Evolutionary conservation across 2,329 filamentous ascomycete genomes (phyloP), one percentile per base, ranked within the genome.

Genomic region (Septoria petroselini): DNA sequence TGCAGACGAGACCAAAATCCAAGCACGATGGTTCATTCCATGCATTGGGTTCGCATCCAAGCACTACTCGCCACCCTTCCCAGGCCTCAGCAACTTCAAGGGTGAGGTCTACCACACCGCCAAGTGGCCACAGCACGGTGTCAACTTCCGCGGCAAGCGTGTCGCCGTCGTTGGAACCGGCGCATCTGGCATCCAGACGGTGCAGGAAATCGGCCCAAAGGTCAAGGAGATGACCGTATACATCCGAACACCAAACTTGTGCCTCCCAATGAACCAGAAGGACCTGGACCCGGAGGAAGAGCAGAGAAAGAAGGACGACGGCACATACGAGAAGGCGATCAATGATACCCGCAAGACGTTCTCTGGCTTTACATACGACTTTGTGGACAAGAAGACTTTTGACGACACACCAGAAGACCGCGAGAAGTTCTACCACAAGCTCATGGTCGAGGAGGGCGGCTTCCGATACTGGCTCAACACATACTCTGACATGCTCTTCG

Each of bases 81-180:
- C 74, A 3, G 81, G 81, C 11, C 73, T 83, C 56, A 73, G 79
- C 21, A 76, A 73, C 39, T 85, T 83, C 71, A 73, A 79, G 48
- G 83, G 83, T 12, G 65, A 74, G 12, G 71, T 82, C 3, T 77
- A 15, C 58, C 81, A 33, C 66, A 74, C 37, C 63, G 83, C 43
- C 75, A 74, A 63, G 79, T 82, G 61, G 79, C 82, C 58, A 71
- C 71, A 48, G 68, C 73, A 15, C 2, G 71, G 76, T 3, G 70
- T 84, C 15, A 71, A 77, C 45, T 73, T 83, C 15, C 73, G 73
- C 38, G 74, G 73, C 35, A 85, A 85, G 64, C 72, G 75, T 8
- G 75, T 80, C 42, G 82, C 76, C 9, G 74, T 85, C 44, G 78
- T 86, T 29, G 83, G 83, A 9, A 84, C 81, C 0, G 83, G 83